Conservation (phyloP, 345 rosid species). For the Ceriops decandra region DNA sequence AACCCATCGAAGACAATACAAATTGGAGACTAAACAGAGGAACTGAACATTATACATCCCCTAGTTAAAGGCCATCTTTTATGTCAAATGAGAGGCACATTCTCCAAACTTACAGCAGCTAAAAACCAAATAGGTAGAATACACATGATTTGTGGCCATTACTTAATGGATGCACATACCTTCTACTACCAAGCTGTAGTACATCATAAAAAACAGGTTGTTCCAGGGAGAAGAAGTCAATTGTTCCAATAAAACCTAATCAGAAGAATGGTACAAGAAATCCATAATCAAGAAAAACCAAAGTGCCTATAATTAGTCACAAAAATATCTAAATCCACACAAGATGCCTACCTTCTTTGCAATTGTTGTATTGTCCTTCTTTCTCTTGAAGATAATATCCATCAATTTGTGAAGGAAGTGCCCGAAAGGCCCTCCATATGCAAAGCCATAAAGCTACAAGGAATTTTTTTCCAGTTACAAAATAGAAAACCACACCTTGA, state of each 20-base stretch:
- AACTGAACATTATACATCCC: no score
- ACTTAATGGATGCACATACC: constrained; percentile 36
- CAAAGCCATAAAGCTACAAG: constrained; percentile 78
- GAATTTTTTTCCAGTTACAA: not conserved
- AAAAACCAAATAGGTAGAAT: not conserved
- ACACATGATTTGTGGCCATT: not conserved
- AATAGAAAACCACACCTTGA: no score
- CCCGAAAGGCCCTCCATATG: constrained; percentile 86
- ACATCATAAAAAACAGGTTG: constrained; percentile 79
- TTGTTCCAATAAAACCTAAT: constrained; percentile 85
- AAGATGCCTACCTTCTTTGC: constrained; percentile 62
- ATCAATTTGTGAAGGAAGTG: constrained; percentile 82
- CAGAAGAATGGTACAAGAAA: not conserved
- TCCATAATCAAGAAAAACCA: not conserved
- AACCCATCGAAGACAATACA: no score
- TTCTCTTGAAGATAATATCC: constrained; percentile 71
- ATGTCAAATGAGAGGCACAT: no score
- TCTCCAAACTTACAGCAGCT: not conserved
- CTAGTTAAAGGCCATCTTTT: no score
- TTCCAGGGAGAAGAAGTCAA: constrained; percentile 83
- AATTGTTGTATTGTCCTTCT: constrained; percentile 63
- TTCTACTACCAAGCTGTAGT: constrained; percentile 85
- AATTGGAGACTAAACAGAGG: no score
- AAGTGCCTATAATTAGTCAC: not conserved
- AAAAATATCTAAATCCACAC: not conserved